A percentile compares a stretch with the other conserved stretches of the same genome.
Evolutionary conservation across 371 early-diverging fungal species (phyloP).

Genomic region (Mortierella sp.): DNA sequence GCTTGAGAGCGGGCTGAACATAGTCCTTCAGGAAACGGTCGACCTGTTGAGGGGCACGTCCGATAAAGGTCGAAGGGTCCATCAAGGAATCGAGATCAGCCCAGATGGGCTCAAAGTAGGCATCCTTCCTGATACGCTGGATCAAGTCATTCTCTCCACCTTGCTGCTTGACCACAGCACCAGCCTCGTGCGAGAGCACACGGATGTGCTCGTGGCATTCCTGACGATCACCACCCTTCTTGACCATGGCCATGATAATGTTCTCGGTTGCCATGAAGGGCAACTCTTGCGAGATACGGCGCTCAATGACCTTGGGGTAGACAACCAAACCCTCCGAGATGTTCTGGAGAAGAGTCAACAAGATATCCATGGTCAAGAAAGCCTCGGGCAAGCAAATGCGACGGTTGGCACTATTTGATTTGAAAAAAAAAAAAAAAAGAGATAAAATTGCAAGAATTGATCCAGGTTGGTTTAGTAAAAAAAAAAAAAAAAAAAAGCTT

Average conservation of each 20-base stretch:
- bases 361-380: constrained; percentile 96
- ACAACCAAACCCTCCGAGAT: constrained; percentile 96
- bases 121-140: constrained; percentile 82
- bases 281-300: constrained; percentile 92
- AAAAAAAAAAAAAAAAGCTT: background rate
- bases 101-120: constrained; percentile 91
- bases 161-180: constrained; percentile 88
- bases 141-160: constrained; percentile 96
- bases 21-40: constrained; percentile 83
- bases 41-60: constrained; percentile 96
- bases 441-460: background rate
- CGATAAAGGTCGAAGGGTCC: constrained; percentile 93
- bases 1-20: constrained; percentile 88
- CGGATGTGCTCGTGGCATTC: constrained; percentile 97
- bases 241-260: constrained; percentile 98
- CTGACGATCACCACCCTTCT: constrained; percentile 96
- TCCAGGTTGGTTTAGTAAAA: background rate
- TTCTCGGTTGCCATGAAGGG: constrained; percentile 99
- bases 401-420: constrained; percentile 86
- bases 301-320: constrained; percentile 94
- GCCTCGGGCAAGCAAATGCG: constrained; percentile 97
- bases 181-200: constrained; percentile 95
- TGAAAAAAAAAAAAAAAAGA: constrained; percentile 5
- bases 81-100: constrained; percentile 82
- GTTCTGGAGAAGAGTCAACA: constrained; percentile 93